Conservation (phyloP, 208 protist species). For the Tritrichomonas musculus region DNA sequence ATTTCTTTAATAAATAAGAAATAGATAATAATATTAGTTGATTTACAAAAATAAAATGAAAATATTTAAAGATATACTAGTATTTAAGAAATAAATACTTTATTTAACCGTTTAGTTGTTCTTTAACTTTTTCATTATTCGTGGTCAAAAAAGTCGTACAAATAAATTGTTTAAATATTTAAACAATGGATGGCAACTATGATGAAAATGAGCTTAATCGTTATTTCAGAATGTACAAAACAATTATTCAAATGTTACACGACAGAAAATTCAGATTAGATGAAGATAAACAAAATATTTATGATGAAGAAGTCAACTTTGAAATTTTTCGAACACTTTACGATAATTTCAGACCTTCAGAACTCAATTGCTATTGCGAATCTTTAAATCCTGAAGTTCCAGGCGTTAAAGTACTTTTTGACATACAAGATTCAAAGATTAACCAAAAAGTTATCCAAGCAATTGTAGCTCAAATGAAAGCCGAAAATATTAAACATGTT, state of each 20-base stretch:
- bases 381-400: neutral
- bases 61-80: no score
- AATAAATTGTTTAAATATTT: no score
- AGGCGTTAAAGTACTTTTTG: neutral
- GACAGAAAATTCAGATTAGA: neutral
- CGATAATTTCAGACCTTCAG: neutral
- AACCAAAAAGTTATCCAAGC: neutral
- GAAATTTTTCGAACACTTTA: neutral
- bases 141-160: no score
- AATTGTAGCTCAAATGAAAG: constrained; percentile 33
- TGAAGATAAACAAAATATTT: no score
- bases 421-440: neutral
- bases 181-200: no score
- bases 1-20: no score
- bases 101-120: no score
- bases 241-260: constrained; percentile 28
- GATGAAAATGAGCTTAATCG: neutral
- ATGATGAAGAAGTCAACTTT: neutral
- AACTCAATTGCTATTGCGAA: neutral
- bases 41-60: no score
- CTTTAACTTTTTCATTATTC: no score
- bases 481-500: constrained; percentile 38
- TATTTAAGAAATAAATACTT: no score
- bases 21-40: no score
- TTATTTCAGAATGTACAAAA: neutral